A percentile compares a stretch with the other conserved stretches of the same genome.
Conservation (phyloP, 176 grass and related monocot genomes). For the Chrysopogon serrulatus region DNA sequence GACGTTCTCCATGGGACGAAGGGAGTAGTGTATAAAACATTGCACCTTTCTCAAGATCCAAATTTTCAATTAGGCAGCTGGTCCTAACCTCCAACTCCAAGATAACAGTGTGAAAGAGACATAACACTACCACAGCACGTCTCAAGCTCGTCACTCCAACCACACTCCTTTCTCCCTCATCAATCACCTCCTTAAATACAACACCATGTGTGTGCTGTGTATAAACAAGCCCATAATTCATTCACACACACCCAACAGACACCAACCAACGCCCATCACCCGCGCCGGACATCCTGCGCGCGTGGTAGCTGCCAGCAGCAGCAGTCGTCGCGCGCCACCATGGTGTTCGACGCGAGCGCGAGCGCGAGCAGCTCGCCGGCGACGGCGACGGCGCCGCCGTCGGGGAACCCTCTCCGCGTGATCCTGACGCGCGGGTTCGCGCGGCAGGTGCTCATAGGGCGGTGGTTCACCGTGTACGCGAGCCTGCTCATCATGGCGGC, state of each 20-base stretch:
- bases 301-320: no score
- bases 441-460: constrained; percentile 47
- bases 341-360: constrained; percentile 53
- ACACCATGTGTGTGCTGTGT: neutral
- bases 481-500: constrained; percentile 72
- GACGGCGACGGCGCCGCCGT: neutral
- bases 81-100: neutral
- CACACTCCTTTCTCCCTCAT: neutral
- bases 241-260: neutral
- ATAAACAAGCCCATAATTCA: neutral
- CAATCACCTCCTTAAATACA: neutral
- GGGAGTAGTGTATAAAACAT: no score
- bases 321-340: neutral
- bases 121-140: neutral
- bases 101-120: constrained; percentile 1
- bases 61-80: neutral
- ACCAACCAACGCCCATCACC: neutral
- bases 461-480: constrained; percentile 91
- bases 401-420: neutral
- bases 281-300: neutral
- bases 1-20: no score
- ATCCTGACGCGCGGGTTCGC: constrained; percentile 44
- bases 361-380: neutral
- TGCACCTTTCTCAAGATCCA: neutral
- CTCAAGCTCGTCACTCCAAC: neutral